Conservation (phyloP, 2,329 filamentous ascomycete species). For the Fusarium chlamydosporum region DNA sequence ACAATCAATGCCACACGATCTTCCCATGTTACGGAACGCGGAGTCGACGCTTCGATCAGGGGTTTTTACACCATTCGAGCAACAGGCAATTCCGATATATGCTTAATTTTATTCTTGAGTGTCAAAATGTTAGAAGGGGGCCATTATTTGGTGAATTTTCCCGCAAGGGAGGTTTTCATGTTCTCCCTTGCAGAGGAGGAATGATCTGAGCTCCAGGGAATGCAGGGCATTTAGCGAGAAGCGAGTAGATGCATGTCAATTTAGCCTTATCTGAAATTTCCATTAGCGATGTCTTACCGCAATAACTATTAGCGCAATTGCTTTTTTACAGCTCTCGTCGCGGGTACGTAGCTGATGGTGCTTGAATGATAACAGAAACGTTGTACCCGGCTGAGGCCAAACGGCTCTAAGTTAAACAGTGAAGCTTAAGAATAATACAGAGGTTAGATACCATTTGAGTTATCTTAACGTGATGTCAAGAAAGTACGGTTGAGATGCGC, state of each 20-base stretch:
- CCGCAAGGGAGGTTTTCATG: neutral
- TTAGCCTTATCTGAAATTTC: conserved; percentile 9
- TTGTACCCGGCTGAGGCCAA: too few species aligned
- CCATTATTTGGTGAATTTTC: neutral
- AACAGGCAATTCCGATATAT: conserved; percentile 25
- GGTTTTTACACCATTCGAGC: conserved; percentile 11
- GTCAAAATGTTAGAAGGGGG: neutral
- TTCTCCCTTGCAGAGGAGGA: conserved; percentile 7
- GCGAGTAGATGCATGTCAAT: conserved; percentile 1
- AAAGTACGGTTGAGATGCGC: too few species aligned
- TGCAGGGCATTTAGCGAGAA: conserved; percentile 6
- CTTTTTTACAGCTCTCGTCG: neutral
- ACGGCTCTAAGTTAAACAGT: too few species aligned
- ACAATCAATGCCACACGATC: conserved; percentile 15
- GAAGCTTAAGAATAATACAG: too few species aligned
- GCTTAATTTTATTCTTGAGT: conserved; percentile 7
- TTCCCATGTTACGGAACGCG: neutral
- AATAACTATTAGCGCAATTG: neutral
- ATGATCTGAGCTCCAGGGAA: conserved; percentile 7
- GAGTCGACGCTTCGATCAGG: neutral
- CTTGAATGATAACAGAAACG: neutral
- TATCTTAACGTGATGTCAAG: too few species aligned
- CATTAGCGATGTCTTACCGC: conserved; percentile 24
- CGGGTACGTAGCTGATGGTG: neutral
- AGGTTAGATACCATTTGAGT: too few species aligned